Conservation (phyloP, 495 filamentous ascomycete species). For the Lophiostoma macrostomum region DNA sequence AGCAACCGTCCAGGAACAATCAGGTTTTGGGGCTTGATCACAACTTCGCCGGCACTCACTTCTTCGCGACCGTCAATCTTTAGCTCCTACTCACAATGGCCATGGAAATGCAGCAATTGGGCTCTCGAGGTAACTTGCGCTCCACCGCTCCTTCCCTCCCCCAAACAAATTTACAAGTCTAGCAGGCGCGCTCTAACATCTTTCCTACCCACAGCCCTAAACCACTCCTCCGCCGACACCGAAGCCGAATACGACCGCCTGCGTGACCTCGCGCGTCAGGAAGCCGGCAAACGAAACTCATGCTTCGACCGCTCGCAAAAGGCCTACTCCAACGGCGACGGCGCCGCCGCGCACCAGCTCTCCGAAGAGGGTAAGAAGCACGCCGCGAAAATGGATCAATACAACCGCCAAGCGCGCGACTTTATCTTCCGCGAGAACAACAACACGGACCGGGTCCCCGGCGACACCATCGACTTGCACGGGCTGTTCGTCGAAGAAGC, state of each 20-base stretch:
- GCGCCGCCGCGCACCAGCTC: conserved; percentile 71
- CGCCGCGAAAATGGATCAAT: conserved; percentile 70
- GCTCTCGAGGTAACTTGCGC: conserved; percentile 52
- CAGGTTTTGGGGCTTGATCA: too few relatives aligned
- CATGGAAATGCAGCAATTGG: conserved; percentile 63
- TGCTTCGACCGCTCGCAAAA: conserved; percentile 78
- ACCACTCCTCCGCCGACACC: conserved; percentile 62
- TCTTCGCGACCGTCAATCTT: too few relatives aligned
- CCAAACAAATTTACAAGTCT: conserved; percentile 10
- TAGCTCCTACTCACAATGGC: conserved; percentile 50
- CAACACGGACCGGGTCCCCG: conserved; percentile 60
- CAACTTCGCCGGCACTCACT: too few relatives aligned
- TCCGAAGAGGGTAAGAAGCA: conserved; percentile 83
- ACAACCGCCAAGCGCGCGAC: conserved; percentile 85
- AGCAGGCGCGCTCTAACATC: too few relatives aligned
- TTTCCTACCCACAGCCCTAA: conserved; percentile 71
- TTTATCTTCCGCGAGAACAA: conserved; percentile 96
- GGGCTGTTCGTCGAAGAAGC: conserved; percentile 93
- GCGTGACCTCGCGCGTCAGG: conserved; percentile 74
- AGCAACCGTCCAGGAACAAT: neutral
- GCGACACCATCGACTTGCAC: conserved; percentile 90
- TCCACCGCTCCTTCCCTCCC: conserved; percentile 15
- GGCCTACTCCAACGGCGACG: conserved; percentile 78
- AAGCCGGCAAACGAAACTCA: conserved; percentile 67
- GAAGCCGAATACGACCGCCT: conserved; percentile 92